Base-by-base conservation (phyloP, 169 alveolate species). In the Babesia bigemina region DNA sequence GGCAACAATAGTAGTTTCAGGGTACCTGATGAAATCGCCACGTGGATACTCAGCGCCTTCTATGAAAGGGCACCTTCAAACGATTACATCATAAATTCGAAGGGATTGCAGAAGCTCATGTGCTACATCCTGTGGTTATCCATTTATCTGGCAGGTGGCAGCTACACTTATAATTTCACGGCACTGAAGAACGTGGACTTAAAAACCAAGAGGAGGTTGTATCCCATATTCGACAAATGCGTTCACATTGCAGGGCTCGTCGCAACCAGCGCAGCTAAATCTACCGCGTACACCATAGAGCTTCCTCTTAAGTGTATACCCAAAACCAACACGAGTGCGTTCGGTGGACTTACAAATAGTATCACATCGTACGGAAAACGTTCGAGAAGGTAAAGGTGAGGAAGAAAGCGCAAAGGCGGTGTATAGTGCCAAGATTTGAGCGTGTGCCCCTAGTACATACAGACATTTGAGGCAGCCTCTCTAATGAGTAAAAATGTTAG, bases 51-150 rank as follows among this genome's bases (percentile, higher is more conserved):
- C 53, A 17, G 39, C 10, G 3, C 28, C 6, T 59, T 55, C 19
- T 81, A 66, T 57, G 73, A 57, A n/a, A 39, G 84, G 62, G 63
- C 72, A 11, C 60, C 60, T 50, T 19, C 53, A 19, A 28, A 60
- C 29, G 63, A 71, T 36, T 52, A 28, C 17, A 7, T 63, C 59
- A 13, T 57, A 24, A 42, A 81, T 36, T 73, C 71, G 19, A 58
- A 48, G 66, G 88, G 88, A 29, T 65, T 49, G 12, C 75, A 63
- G 72, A 70, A 65, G 57, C 84, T 81, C 24, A 72, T 72, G 66
- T 81, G 88, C 29, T 52, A 81, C 63, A 28, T 55, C 0, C 7
- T 81, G 62, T 81, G 88, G 88, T 53, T 81, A 19, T 81, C 85
- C 65, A 55, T 81, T 4, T 81, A 71, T 53, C 57, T 67, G 16